These are phyloP conservation scores for Saccharum officinarum DNA, from an alignment of 176 grass and related monocot genomes.

Conservation along the genomic window DNA sequence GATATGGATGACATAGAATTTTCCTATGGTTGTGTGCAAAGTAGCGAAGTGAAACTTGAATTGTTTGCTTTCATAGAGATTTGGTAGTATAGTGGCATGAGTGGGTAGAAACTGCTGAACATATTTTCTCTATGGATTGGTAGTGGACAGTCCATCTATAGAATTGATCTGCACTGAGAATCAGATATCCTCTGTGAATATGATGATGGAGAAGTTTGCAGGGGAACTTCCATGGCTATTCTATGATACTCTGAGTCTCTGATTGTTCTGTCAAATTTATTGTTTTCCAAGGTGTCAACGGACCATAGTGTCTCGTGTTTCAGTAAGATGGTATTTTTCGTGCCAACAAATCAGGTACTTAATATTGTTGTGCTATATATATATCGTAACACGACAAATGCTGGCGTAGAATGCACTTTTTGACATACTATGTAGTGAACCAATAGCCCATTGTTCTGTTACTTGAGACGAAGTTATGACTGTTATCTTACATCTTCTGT, in stretches of 20 bases:
- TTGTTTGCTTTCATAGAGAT: not conserved
- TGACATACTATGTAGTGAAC: not conserved
- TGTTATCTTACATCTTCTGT: not conserved
- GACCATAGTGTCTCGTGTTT: not conserved
- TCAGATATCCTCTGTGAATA: slow-evolving; percentile 16
- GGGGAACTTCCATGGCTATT: not conserved
- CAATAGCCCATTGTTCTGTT: not conserved
- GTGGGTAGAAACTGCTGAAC: not conserved
- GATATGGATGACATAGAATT: not conserved
- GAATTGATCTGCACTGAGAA: not conserved
- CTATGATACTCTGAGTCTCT: not conserved
- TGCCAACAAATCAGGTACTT: not conserved
- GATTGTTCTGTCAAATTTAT: not conserved
- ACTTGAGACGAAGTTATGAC: not conserved
- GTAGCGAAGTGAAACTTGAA: not conserved
- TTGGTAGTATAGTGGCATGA: not conserved
- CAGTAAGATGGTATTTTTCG: not conserved
- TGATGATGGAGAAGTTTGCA: not conserved
- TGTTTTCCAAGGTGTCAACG: not conserved
- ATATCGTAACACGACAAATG: not conserved
- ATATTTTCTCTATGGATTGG: not conserved
- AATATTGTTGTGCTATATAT: not conserved
- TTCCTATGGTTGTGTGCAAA: slow-evolving; percentile 2
- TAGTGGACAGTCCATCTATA: not conserved
- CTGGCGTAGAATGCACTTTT: not conserved